A percentile compares a stretch with the other conserved stretches of the same genome.
Evolutionary conservation across 108 stramenopile genomes (phyloP).

Genomic region (Nitzschia palea): DNA sequence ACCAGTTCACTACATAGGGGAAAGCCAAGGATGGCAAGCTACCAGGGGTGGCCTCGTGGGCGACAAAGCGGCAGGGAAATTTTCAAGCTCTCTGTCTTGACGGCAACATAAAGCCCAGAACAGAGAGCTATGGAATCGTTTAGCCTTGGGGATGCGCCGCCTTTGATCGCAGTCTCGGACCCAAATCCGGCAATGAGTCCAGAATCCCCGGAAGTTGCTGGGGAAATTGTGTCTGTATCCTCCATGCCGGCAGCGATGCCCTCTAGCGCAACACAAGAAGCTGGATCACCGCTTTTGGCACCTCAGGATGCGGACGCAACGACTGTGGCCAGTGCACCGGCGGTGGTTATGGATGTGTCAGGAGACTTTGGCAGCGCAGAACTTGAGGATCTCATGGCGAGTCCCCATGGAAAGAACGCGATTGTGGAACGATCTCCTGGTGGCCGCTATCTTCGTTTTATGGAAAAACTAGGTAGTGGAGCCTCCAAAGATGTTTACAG

Average conservation of each 20-base stretch:
- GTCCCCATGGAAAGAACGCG: slow-evolving; percentile 30
- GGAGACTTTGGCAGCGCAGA: background rate
- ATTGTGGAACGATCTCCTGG: slow-evolving; percentile 89
- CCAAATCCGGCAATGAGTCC: background rate
- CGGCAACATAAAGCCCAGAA: too few relatives aligned
- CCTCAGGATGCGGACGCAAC: background rate
- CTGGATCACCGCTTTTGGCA: background rate
- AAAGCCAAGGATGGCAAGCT: too few relatives aligned
- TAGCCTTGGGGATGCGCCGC: too few relatives aligned
- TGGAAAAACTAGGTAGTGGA: slow-evolving; percentile 93
- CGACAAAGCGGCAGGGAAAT: too few relatives aligned
- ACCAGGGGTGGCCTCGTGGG: too few relatives aligned
- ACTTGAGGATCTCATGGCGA: slow-evolving; percentile 26
- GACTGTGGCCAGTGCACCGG: background rate
- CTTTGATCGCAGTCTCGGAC: background rate
- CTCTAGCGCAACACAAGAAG: background rate
- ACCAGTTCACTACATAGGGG: too few relatives aligned
- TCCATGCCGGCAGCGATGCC: slow-evolving; percentile 1
- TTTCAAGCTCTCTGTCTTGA: too few relatives aligned
- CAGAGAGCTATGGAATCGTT: too few relatives aligned
- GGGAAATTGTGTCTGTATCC: background rate
- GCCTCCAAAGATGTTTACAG: slow-evolving; percentile 96
- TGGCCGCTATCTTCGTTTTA: slow-evolving; percentile 94
- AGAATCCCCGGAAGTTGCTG: background rate
- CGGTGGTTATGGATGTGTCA: background rate